These are phyloP conservation scores for Coemansia sp. DNA, from an alignment of 192 early-diverging fungal species.

Conservation along the genomic window DNA sequence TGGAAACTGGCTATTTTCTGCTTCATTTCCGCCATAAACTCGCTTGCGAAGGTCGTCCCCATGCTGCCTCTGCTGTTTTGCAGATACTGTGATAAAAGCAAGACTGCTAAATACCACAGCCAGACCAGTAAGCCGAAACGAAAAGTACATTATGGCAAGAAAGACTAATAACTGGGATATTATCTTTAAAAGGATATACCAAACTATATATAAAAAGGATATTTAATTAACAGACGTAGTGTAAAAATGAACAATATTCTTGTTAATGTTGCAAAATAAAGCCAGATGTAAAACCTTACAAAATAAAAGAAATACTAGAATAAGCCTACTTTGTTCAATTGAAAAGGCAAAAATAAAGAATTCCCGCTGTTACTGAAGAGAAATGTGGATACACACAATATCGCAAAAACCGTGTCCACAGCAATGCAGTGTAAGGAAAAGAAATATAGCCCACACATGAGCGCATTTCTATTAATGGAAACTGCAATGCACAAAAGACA, in stretches of 20 bases:
- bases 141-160: not conserved
- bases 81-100: not conserved
- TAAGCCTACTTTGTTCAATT: too few relatives aligned
- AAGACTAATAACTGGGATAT: not conserved
- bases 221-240: not conserved
- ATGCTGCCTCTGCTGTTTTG: not conserved
- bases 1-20: constrained; percentile 31
- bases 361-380: not conserved
- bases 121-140: not conserved
- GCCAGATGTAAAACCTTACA: not conserved
- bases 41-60: constrained; percentile 10
- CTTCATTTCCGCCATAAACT: constrained; percentile 30
- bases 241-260: not conserved
- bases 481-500: not conserved
- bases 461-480: constrained; percentile 1
- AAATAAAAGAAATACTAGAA: not conserved
- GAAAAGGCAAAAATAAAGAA: too few relatives aligned
- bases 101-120: not conserved
- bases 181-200: not conserved
- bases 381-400: not conserved
- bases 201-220: not conserved
- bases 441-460: not conserved
- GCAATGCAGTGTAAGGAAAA: not conserved
- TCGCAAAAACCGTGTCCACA: not conserved
- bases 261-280: not conserved